Evolutionary conservation across 208 protist species (phyloP).

Genomic region (Leishmania gerbilli): DNA sequence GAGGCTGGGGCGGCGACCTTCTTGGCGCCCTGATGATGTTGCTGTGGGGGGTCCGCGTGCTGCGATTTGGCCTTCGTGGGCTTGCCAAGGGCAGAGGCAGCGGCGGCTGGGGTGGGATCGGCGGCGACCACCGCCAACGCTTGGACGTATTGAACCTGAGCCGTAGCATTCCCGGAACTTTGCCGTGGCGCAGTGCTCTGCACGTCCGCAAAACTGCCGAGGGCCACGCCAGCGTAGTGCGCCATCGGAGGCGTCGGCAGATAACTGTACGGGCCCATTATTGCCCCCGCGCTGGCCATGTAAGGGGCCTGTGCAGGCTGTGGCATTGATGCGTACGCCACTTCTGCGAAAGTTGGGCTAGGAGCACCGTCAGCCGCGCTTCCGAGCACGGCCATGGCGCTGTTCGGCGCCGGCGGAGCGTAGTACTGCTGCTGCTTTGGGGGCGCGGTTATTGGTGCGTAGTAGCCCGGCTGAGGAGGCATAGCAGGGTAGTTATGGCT

Average conservation of each 20-base stretch:
- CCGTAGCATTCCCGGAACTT: neutral
- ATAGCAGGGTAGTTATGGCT: constrained; percentile 4
- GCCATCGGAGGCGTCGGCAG: neutral
- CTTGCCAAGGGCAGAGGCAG: neutral
- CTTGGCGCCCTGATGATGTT: neutral
- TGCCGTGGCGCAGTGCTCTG: neutral
- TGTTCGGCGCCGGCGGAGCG: neutral
- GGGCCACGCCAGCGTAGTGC: neutral
- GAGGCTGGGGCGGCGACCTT: neutral
- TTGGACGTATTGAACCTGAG: neutral
- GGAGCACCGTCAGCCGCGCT: neutral
- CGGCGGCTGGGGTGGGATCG: neutral
- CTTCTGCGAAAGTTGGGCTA: neutral
- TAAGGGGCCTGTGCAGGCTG: neutral
- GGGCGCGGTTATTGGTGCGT: neutral
- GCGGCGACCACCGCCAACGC: neutral
- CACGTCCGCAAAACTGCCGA: neutral
- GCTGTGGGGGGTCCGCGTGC: neutral
- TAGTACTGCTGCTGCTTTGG: constrained; percentile 10
- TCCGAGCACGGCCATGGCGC: too few species aligned
- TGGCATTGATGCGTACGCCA: neutral
- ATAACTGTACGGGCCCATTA: neutral
- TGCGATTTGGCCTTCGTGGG: neutral
- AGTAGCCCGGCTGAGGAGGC: neutral
- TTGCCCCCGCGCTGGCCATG: too few species aligned